A percentile compares a stretch with the other conserved stretches of the same genome.
These are phyloP conservation scores for Sarocladium brachiariae DNA, from an alignment of 2,329 filamentous ascomycete species.

Conservation along the genomic window DNA sequence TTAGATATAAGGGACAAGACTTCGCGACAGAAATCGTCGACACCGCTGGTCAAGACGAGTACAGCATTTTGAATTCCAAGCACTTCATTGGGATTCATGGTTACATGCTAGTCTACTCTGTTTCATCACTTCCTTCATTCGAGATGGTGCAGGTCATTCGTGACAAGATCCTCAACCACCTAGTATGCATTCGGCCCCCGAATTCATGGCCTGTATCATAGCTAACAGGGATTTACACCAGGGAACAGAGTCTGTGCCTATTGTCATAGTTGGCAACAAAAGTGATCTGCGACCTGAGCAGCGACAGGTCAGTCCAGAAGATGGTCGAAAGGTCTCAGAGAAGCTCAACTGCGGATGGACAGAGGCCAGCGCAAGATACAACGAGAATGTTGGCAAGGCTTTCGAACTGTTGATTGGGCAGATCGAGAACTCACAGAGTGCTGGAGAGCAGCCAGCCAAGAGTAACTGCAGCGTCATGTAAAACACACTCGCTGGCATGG, in stretches of 20 bases:
- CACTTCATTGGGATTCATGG: conserved; percentile 99
- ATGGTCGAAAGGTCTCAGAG: conserved; percentile 76
- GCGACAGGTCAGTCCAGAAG: conserved; percentile 79
- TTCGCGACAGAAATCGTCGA: conserved; percentile 97
- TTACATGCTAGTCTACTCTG: conserved; percentile 98
- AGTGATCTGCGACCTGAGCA: conserved; percentile 88
- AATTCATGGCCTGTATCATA: neutral
- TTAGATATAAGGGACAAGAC: conserved; percentile 87
- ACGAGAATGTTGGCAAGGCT: conserved; percentile 85
- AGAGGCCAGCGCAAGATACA: conserved; percentile 88
- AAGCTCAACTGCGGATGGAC: conserved; percentile 91
- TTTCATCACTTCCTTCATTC: conserved; percentile 86
- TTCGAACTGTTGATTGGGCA: conserved; percentile 93
- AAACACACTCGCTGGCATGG: neutral
- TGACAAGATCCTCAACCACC: conserved; percentile 94
- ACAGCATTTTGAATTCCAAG: conserved; percentile 96
- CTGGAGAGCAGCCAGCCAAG: conserved; percentile 71
- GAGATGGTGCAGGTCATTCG: conserved; percentile 96
- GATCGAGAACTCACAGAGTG: conserved; percentile 91
- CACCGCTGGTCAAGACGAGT: conserved; percentile 97
- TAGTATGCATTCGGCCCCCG: conserved; percentile 52
- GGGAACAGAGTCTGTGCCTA: conserved; percentile 87
- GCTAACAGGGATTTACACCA: conserved; percentile 29
- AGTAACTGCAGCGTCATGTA: conserved; percentile 86
- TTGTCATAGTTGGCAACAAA: conserved; percentile 96